phyloP scores from a whole-genome alignment of 805 yeast genomes.

The Debaryomyces prosopidis region DNA sequence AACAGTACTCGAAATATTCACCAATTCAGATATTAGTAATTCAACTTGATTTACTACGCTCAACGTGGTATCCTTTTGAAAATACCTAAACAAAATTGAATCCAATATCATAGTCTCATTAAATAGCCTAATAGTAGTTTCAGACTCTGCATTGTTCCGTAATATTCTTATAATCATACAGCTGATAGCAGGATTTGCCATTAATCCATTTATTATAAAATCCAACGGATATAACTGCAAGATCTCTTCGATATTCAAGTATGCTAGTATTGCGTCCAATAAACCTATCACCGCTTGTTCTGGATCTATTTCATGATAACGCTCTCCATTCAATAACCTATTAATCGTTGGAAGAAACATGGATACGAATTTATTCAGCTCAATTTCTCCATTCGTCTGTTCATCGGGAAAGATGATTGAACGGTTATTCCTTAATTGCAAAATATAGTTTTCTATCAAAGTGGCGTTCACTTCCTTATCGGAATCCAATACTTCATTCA shows the following conservation, averaged over 20 bases:
- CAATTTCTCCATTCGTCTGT: background rate
- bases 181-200: background rate
- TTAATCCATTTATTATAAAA: constrained; percentile 9
- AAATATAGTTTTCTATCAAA: background rate
- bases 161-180: constrained; percentile 5
- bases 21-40: background rate
- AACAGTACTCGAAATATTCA: background rate
- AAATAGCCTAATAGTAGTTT: background rate
- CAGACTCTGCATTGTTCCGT: constrained; percentile 1
- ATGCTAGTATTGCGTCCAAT: constrained; percentile 12
- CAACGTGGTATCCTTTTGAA: background rate
- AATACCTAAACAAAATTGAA: background rate
- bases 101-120: constrained; percentile 2
- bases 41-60: constrained; percentile 1
- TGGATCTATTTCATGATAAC: constrained; percentile 16
- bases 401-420: background rate
- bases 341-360: constrained; percentile 10
- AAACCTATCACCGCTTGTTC: constrained; percentile 11
- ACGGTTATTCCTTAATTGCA: background rate
- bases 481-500: background rate
- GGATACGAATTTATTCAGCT: background rate
- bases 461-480: background rate
- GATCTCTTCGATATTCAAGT: constrained; percentile 10
- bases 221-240: constrained; percentile 15
- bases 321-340: constrained; percentile 9